A percentile compares a stretch with the other conserved stretches of the same genome.
Conservation (phyloP, 805 yeast species). For the Metschnikowia picachoensis region DNA sequence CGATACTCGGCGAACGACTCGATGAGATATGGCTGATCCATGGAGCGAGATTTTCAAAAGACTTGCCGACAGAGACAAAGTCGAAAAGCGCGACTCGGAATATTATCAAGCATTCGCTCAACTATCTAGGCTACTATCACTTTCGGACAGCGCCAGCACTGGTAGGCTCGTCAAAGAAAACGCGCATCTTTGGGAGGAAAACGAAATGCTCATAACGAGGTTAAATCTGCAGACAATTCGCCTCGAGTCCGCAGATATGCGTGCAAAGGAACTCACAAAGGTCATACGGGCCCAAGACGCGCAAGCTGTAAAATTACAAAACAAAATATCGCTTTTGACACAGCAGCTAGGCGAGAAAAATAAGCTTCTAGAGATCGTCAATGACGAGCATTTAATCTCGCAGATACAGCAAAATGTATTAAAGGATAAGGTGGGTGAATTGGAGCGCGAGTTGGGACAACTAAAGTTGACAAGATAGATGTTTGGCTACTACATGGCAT, state of each 20-base stretch:
- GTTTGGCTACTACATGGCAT: too few relatives aligned
- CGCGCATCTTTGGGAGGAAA: constrained; percentile 19
- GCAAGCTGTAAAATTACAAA: constrained; percentile 6
- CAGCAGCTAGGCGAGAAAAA: constrained; percentile 44
- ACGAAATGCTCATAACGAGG: constrained; percentile 20
- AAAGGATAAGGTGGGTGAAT: constrained; percentile 31
- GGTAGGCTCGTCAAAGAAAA: constrained; percentile 18
- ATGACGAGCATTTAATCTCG: constrained; percentile 61
- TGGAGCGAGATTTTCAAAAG: constrained; percentile 26
- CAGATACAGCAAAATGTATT: constrained; percentile 56
- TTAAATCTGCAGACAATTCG: constrained; percentile 26
- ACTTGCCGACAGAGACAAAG: constrained; percentile 28
- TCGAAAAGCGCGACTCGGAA: constrained; percentile 29
- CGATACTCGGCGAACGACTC: neutral
- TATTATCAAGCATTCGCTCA: constrained; percentile 34
- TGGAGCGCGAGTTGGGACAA: constrained; percentile 22
- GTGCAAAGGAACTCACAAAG: constrained; percentile 16
- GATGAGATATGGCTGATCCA: constrained; percentile 11
- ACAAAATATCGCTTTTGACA: constrained; percentile 21
- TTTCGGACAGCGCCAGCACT: constrained; percentile 7
- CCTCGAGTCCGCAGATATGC: constrained; percentile 22
- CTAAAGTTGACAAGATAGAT: neutral
- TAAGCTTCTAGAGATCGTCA: constrained; percentile 53
- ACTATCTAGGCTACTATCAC: constrained; percentile 17
- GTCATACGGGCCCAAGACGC: constrained; percentile 9